These are phyloP conservation scores for Biscogniauxia marginata DNA, from an alignment of 2,329 filamentous ascomycete genomes.

Conservation along the genomic window DNA sequence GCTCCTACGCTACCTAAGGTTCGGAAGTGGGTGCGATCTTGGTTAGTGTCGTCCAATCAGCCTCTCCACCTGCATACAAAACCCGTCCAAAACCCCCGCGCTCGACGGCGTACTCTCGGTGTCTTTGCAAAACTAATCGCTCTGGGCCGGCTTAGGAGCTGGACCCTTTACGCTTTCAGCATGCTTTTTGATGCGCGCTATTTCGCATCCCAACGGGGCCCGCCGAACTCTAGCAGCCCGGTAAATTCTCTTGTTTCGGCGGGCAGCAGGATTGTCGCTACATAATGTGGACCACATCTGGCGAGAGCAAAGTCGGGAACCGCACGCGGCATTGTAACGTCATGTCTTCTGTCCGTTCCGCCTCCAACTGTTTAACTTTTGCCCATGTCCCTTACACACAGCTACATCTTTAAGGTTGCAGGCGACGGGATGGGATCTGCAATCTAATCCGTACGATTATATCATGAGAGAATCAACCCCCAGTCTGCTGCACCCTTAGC, in stretches of 20 bases:
- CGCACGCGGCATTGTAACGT: neutral
- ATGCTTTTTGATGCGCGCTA: no score
- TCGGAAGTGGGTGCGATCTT: no score
- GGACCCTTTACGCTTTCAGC: neutral
- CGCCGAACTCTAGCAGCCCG: neutral
- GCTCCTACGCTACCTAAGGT: no score
- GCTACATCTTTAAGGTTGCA: neutral
- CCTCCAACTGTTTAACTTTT: no score
- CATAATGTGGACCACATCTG: neutral
- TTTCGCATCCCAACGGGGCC: no score
- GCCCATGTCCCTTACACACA: neutral
- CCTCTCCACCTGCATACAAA: neutral
- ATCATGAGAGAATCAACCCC: neutral
- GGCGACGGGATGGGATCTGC: neutral
- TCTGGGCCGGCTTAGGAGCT: neutral
- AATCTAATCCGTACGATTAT: neutral
- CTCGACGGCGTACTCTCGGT: neutral
- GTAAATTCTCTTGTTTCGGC: neutral
- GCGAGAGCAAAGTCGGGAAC: neutral
- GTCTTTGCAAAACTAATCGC: neutral
- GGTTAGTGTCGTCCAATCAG: neutral
- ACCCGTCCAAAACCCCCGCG: neutral
- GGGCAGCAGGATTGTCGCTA: neutral
- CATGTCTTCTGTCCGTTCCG: no score
- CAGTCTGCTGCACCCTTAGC: neutral